Evolutionary conservation across 164 flowering plant genomes (phyloP), one percentile per base, ranked within the genome.

Genomic region (Litsea cubeba): DNA sequence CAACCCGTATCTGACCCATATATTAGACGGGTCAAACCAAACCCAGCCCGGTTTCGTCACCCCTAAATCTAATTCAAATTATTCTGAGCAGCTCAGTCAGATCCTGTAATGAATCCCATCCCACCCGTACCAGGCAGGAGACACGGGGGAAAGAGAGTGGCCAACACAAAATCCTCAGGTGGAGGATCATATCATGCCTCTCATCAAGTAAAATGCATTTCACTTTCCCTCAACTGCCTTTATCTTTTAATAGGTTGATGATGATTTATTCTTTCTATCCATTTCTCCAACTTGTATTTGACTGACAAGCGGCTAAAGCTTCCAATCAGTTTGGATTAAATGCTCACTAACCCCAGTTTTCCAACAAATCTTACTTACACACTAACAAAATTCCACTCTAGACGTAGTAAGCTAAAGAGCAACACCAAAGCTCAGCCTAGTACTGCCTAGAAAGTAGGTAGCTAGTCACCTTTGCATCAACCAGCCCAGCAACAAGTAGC

Each of bases 401-500:
- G 30, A 5, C 28, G 12, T 25, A 2, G 54, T 1, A 40, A 40
- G 22, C 71, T 22, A 28, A 10, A 65, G 12, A 66, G 35, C 35
- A 5, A 30, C 35, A 4, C 5, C 35, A 63, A 63, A 40, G 46
- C 46, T 40, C 11, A 6, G 1, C 46, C 46, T 40, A 1, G 1
- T 40, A 40, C 46, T 40, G 66, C 66, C 66, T 24, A 63, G 26
- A 2, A 2, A 62, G 24, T 22, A 63, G 30, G 30, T 4, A 3
- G 35, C 32, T 30, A 30, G 5, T 30, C 35, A 30, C 35, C 71
- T 69, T 69, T 69, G 71, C 71, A 69, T 69, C 71, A 68, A 66
- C 46, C 46, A 66, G 28, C 25, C 69, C 20, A 40, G 46, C 46
- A 6, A 69, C 58, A 69, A 69, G 54, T 49, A 46, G 71, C 51